These are phyloP conservation scores for Prunus yedoensis DNA, from an alignment of 331 rosid species.

Conservation along the genomic window DNA sequence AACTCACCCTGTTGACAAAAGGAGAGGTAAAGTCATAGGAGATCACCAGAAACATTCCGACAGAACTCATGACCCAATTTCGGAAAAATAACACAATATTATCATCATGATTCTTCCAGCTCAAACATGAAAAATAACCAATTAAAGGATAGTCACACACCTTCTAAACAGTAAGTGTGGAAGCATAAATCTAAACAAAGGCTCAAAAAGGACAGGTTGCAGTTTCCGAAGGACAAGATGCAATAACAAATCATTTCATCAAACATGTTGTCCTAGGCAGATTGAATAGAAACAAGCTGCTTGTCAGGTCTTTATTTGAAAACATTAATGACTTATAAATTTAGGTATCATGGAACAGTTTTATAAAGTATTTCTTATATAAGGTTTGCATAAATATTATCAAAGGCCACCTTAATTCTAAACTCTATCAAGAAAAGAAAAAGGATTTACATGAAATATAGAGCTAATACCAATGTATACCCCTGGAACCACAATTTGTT, in stretches of 20 bases:
- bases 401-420: slow-evolving; percentile 16
- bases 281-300: background rate
- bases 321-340: background rate
- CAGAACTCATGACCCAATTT: background rate
- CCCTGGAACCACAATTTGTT: slow-evolving; percentile 98
- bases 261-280: background rate
- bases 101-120: background rate
- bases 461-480: slow-evolving; percentile 99
- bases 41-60: slow-evolving; percentile 31
- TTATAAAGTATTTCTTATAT: background rate
- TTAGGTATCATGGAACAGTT: background rate
- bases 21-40: slow-evolving; percentile 23
- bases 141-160: background rate
- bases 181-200: background rate
- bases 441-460: slow-evolving; percentile 65
- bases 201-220: background rate
- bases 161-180: background rate
- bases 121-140: slow-evolving; percentile 8
- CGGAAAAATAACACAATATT: background rate
- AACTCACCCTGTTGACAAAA: slow-evolving; percentile 77
- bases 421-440: slow-evolving; percentile 32
- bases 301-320: background rate
- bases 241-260: background rate
- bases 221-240: background rate
- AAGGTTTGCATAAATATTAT: slow-evolving; percentile 11